Evolutionary conservation across 192 early-diverging fungal genomes (phyloP).

Genomic region (Dimargaris cristalligena): DNA sequence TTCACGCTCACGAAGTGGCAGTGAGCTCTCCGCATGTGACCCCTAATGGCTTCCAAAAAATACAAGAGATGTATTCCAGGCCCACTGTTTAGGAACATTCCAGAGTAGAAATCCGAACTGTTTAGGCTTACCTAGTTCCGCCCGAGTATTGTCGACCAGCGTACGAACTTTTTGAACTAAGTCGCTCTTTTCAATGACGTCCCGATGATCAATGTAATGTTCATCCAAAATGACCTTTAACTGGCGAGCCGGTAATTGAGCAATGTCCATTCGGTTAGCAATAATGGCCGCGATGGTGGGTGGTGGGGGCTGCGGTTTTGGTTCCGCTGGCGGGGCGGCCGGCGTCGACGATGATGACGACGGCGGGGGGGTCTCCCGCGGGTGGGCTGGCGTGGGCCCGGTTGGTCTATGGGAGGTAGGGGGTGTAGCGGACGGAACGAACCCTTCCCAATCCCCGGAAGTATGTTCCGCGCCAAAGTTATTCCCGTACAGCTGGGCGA

Average conservation of each 20-base stretch:
- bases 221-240: conserved; percentile 10
- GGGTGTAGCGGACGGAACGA: neutral
- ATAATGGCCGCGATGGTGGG: conserved; percentile 6
- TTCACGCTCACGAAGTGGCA: too few relatives aligned
- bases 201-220: neutral
- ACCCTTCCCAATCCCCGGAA: neutral
- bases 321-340: neutral
- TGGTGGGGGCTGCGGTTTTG: too few relatives aligned
- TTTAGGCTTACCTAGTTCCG: conserved; percentile 1
- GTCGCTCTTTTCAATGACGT: conserved; percentile 9
- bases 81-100: too few relatives aligned
- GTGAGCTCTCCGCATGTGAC: too few relatives aligned
- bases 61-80: too few relatives aligned
- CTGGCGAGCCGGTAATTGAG: neutral
- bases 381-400: neutral
- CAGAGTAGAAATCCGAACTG: too few relatives aligned
- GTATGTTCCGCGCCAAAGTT: neutral
- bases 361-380: neutral
- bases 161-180: neutral
- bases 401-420: neutral
- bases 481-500: neutral
- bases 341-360: neutral
- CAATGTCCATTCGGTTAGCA: conserved; percentile 2
- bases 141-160: conserved; percentile 9
- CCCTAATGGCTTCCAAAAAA: too few relatives aligned